These are phyloP conservation scores for Neofusicoccum ribis DNA, from an alignment of 2,329 filamentous ascomycete species.

Conservation along the genomic window DNA sequence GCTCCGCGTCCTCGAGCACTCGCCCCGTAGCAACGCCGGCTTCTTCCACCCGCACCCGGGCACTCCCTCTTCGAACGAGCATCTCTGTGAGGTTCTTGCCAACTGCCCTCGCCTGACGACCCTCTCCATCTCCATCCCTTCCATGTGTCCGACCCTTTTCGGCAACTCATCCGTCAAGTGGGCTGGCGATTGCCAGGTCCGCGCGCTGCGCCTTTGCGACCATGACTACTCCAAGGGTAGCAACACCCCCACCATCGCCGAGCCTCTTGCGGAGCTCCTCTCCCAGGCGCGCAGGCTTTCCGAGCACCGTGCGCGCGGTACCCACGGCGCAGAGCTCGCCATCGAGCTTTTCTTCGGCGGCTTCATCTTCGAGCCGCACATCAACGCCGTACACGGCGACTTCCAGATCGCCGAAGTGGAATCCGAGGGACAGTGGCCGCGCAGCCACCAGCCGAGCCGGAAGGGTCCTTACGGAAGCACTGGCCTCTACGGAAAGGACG, in stretches of 20 bases:
- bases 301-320: slow-evolving; percentile 37
- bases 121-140: slow-evolving; percentile 50
- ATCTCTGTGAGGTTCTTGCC: slow-evolving; percentile 51
- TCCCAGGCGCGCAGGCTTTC: slow-evolving; percentile 45
- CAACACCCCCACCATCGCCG: slow-evolving; percentile 21
- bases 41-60: slow-evolving; percentile 54
- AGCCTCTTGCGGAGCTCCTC: slow-evolving; percentile 41
- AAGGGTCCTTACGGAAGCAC: slow-evolving; percentile 53
- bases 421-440: slow-evolving; percentile 45
- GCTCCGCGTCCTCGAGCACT: slow-evolving; percentile 54
- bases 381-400: slow-evolving; percentile 49
- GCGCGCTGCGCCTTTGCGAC: slow-evolving; percentile 50
- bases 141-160: slow-evolving; percentile 50
- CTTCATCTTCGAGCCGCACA: slow-evolving; percentile 52
- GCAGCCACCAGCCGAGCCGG: slow-evolving; percentile 36
- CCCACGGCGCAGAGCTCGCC: slow-evolving; percentile 41
- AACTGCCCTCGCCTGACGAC: slow-evolving; percentile 49
- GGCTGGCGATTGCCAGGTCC: slow-evolving; percentile 51
- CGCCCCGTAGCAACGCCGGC: slow-evolving; percentile 53
- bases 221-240: slow-evolving; percentile 39
- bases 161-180: slow-evolving; percentile 46
- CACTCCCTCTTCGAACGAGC: slow-evolving; percentile 44
- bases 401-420: slow-evolving; percentile 47
- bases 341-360: slow-evolving; percentile 54
- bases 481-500: slow-evolving; percentile 51